Evolutionary conservation across 768 basidiomycete species (phyloP).

Genomic region (Mycena rosella): DNA sequence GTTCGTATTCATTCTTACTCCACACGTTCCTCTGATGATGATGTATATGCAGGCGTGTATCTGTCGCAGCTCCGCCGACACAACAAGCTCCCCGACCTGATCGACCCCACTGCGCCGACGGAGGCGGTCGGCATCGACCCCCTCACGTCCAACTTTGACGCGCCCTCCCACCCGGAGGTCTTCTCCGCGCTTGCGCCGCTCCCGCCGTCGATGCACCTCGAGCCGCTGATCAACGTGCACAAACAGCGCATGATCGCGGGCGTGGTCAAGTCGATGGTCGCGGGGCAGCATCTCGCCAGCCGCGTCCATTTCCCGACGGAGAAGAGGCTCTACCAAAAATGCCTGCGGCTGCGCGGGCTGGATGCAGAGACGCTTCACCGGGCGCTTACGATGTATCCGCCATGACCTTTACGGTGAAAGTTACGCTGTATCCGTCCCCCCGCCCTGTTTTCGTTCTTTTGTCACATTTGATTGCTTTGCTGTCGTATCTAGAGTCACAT

Average conservation of each 20-base stretch:
- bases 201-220: slow-evolving; percentile 82
- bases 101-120: slow-evolving; percentile 86
- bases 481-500: slow-evolving; percentile 38
- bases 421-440: too few species aligned
- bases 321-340: slow-evolving; percentile 82
- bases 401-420: slow-evolving; percentile 31
- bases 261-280: slow-evolving; percentile 84
- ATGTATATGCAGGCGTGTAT: slow-evolving; percentile 70
- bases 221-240: slow-evolving; percentile 90
- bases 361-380: slow-evolving; percentile 68
- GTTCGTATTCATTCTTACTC: slow-evolving; percentile 49
- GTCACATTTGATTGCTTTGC: slow-evolving; percentile 35
- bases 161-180: slow-evolving; percentile 83
- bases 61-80: slow-evolving; percentile 77
- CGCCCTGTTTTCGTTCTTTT: slow-evolving; percentile 32
- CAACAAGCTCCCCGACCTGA: slow-evolving; percentile 79
- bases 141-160: slow-evolving; percentile 70
- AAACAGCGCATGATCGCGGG: slow-evolving; percentile 87
- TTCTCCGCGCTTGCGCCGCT: slow-evolving; percentile 80
- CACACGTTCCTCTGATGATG: slow-evolving; percentile 1
- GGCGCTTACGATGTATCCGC: slow-evolving; percentile 48
- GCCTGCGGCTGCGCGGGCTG: slow-evolving; percentile 77
- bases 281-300: slow-evolving; percentile 86
- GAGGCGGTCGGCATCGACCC: slow-evolving; percentile 76
- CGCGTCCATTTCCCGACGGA: slow-evolving; percentile 78